These are phyloP conservation scores for Aspergillus ibericus DNA, from an alignment of 2,329 filamentous ascomycete genomes.

Conservation along the genomic window DNA sequence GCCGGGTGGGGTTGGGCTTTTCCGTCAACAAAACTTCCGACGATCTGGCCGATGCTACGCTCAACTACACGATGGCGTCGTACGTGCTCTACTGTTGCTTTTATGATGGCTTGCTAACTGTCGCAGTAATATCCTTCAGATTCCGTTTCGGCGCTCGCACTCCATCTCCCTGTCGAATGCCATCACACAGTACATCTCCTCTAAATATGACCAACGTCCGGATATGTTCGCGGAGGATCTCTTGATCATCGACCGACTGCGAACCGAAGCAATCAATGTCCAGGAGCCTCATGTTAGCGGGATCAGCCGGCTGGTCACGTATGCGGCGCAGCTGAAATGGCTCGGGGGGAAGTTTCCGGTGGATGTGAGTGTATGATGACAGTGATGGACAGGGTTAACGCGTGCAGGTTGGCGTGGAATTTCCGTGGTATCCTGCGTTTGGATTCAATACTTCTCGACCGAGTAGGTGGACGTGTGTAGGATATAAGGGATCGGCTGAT, in stretches of 20 bases:
- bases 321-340: constrained; percentile 91
- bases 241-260: constrained; percentile 77
- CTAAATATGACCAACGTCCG: constrained; percentile 97
- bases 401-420: constrained; percentile 81
- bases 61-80: constrained; percentile 35
- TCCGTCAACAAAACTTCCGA: constrained; percentile 30
- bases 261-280: constrained; percentile 83
- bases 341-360: constrained; percentile 94
- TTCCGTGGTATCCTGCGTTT: constrained; percentile 91
- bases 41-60: constrained; percentile 9
- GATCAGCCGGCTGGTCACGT: constrained; percentile 81
- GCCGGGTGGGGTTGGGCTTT: constrained; percentile 26
- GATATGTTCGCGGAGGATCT: constrained; percentile 94
- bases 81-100: constrained; percentile 21
- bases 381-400: not conserved
- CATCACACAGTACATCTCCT: constrained; percentile 92
- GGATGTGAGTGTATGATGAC: constrained; percentile 61
- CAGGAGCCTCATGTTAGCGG: constrained; percentile 85
- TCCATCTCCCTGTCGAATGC: constrained; percentile 75
- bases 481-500: not conserved
- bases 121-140: constrained; percentile 58
- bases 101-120: not conserved
- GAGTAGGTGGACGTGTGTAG: constrained; percentile 40
- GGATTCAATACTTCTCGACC: constrained; percentile 84
- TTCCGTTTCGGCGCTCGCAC: constrained; percentile 86